Evolutionary conservation across 2,329 filamentous ascomycete species (phyloP), one percentile per base, ranked within the genome.

Genomic region (Fusarium sp.): DNA sequence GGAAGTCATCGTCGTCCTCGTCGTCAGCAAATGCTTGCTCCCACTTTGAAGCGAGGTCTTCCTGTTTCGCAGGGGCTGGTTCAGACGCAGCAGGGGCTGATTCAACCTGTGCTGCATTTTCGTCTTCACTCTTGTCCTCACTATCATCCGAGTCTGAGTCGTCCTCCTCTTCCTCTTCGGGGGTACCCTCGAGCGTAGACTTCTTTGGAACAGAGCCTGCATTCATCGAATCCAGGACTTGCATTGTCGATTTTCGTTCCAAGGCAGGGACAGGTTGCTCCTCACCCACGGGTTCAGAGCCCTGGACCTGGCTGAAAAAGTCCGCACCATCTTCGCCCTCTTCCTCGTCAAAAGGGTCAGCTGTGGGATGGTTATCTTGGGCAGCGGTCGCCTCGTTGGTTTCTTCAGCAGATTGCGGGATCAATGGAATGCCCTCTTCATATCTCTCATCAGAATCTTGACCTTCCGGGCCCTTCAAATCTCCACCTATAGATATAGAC

Each of bases 31-130:
- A 88, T 45, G 93, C 92, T 48, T 92, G 91, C 69, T 93, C 88
- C 93, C 95, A 97, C 72, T 93, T 90, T 20, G 92, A 92, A 47
- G 92, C 91, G 42, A 96, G 79, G 75, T 95, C 92, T 43, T 90
- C 87, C 9, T 86, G 82, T 7, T 74, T 63, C n/a, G 74, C 66
- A 21, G 73, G 66, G 43, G 73, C 68, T 21, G 75, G 63, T 25
- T 76, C 71, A 28, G 74, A 74, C 14, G 65, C 55, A 25, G 56
- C 32, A n/a, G 63, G 28, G 13, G 54, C 54, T 21, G 57, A 42
- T 21, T 60, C 66, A 20, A 49, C 40, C 23, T 67, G 55, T 20
- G 74, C 63, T 11, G 37, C 42, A 48, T 75, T 69, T 25, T 76
- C 46, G 5, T 41, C 42, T 7, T 46, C 27, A 4, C 21, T 32